Evolutionary conservation across 2,329 filamentous ascomycete genomes (phyloP).

Genomic region (Cladosporium phlei): DNA sequence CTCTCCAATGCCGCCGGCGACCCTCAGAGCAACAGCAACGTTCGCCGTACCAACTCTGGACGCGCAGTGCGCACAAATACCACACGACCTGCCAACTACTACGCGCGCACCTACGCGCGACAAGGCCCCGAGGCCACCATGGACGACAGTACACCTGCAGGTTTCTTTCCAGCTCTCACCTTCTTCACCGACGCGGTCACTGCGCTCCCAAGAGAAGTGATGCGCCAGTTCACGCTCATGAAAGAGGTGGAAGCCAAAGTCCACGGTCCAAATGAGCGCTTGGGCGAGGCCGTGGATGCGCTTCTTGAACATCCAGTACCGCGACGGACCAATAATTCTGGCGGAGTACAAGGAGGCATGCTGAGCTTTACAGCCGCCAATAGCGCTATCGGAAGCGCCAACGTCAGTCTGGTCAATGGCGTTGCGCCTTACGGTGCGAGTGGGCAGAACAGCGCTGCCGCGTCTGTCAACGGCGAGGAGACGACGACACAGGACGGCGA

Average conservation of each 20-base stretch:
- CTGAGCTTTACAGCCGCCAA: constrained; percentile 36
- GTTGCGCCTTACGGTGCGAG: constrained; percentile 19
- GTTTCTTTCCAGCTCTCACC: constrained; percentile 62
- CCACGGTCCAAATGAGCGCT: constrained; percentile 76
- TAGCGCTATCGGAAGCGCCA: constrained; percentile 35
- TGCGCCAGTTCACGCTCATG: constrained; percentile 89
- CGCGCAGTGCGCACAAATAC: constrained; percentile 44
- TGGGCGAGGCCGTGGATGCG: constrained; percentile 68
- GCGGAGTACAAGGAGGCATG: constrained; percentile 19
- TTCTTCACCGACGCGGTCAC: constrained; percentile 89
- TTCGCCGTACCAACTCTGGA: constrained; percentile 34
- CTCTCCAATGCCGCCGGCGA: constrained; percentile 4
- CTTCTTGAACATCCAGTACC: constrained; percentile 49
- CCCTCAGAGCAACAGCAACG: constrained; percentile 3
- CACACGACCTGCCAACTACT: constrained; percentile 46
- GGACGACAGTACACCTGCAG: constrained; percentile 27
- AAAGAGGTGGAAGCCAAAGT: constrained; percentile 98
- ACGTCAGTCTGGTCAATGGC: constrained; percentile 36
- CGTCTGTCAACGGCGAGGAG: constrained; percentile 26
- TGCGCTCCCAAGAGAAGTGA: constrained; percentile 88
- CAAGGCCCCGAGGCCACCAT: constrained; percentile 22
- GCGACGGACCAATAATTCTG: constrained; percentile 23
- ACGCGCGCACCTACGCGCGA: constrained; percentile 44
- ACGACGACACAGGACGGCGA: constrained; percentile 28
- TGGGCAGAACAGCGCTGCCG: constrained; percentile 22